These are phyloP conservation scores for Spatholobus suberectus DNA, from an alignment of 306 rosid genomes.

Conservation along the genomic window DNA sequence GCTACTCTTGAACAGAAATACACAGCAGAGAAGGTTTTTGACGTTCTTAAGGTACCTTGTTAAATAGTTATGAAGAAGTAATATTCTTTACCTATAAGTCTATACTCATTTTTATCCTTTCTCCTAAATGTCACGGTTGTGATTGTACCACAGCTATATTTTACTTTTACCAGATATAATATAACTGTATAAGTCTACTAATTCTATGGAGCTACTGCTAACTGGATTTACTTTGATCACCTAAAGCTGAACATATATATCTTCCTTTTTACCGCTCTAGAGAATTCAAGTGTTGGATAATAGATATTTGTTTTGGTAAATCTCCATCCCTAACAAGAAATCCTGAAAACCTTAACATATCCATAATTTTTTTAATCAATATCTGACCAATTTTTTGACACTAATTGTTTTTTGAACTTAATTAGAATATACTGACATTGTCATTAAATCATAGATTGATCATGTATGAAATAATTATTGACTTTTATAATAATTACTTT, in stretches of 20 bases:
- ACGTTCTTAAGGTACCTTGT: slow-evolving; percentile 77
- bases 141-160: background rate
- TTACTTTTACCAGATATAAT: background rate
- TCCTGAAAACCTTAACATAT: background rate
- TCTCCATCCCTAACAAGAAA: background rate
- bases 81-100: slow-evolving; percentile 9
- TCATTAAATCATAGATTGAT: background rate
- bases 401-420: background rate
- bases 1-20: slow-evolving; percentile 78
- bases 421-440: background rate
- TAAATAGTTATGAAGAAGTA: slow-evolving; percentile 22
- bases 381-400: background rate
- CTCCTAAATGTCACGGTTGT: slow-evolving; percentile 3
- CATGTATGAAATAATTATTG: too few relatives aligned
- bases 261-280: slow-evolving; percentile 13
- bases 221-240: slow-evolving; percentile 28
- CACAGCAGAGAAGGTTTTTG: slow-evolving; percentile 91
- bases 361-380: background rate
- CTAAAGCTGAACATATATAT: slow-evolving; percentile 14
- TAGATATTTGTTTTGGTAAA: background rate
- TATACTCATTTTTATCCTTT: background rate
- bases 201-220: slow-evolving; percentile 10
- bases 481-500: background rate
- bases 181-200: background rate
- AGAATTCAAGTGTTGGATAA: slow-evolving; percentile 6